Evolutionary conservation across 257 asterid genomes (phyloP), one percentile per base, ranked within the genome.

Genomic region (Plantago elongata): DNA sequence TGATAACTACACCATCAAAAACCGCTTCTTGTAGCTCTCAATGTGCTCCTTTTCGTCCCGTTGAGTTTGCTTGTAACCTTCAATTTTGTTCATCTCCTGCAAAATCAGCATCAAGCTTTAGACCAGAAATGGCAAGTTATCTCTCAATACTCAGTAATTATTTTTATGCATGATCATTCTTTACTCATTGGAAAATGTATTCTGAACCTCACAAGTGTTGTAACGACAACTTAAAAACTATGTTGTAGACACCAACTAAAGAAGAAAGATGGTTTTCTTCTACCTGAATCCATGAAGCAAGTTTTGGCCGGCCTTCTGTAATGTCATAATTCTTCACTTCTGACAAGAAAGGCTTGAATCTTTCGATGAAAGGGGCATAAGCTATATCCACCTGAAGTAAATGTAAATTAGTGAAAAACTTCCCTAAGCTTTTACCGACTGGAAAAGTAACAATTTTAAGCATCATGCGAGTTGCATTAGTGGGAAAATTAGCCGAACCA

Each of bases 71-170:
- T 46, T 79, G 75, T 89, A 86, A 38, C 70, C 95, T 64, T 89
- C 94, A 4, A 84, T 89, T 71, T 81, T 87, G 89, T 86, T 89
- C 75, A 86, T 76, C 83, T 84, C 97, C 97, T 89, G 69, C 58
- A 71, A 14, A 69, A 45, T 13, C 45, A 57, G 9, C 18, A 9
- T 16, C 11, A 3, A 58, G 10, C 27, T 58, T 47, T 14, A 48
- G 46, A 40, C 27, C 27, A 22, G 1, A 22, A 22, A 22, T 22
- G 27, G 27, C 27, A 22, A 22, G 27, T 22, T 22, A 1, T 1
- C 27, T 22, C 27, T 22, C 1, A 22, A 22, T 22, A 22, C 27
- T 22, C 27, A 1, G 11, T 27, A 13, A 2, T 56, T 18, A 30
- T 34, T 30, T 13, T 55, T 40, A 40, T 55, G 14, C 9, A n/a